These are phyloP conservation scores for Borealophlyctis nickersoniae DNA, from an alignment of 192 early-diverging fungal genomes.

Conservation along the genomic window DNA sequence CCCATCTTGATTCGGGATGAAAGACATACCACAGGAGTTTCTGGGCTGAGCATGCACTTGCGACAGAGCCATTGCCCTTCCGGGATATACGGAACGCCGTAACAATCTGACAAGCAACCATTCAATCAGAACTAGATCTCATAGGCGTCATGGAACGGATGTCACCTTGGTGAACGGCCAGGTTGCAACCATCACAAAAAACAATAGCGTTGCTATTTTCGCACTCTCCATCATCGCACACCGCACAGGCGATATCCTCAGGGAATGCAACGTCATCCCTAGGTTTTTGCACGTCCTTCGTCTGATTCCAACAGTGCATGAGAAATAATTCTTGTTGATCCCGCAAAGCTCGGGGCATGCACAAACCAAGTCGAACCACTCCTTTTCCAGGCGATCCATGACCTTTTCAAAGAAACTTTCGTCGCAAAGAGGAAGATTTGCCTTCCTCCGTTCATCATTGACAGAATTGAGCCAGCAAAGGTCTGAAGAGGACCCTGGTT, in stretches of 20 bases:
- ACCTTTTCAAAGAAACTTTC: slow-evolving; percentile 75
- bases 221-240: slow-evolving; percentile 98
- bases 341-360: neutral
- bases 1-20: neutral
- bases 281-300: slow-evolving; percentile 76
- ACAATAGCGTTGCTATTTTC: slow-evolving; percentile 99
- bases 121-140: too few species aligned
- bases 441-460: slow-evolving; percentile 61
- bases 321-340: neutral
- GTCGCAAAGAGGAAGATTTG: slow-evolving; percentile 49
- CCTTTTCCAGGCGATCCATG: slow-evolving; percentile 91
- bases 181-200: slow-evolving; percentile 98
- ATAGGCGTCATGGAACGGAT: neutral
- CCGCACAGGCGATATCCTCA: slow-evolving; percentile 85
- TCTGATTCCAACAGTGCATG: slow-evolving; percentile 32
- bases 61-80: slow-evolving; percentile 99
- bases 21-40: slow-evolving; percentile 62
- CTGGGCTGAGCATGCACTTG: slow-evolving; percentile 95
- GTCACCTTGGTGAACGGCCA: slow-evolving; percentile 95
- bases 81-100: slow-evolving; percentile 97
- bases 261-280: slow-evolving; percentile 49
- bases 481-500: slow-evolving; percentile 45
- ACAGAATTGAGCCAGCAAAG: slow-evolving; percentile 68
- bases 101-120: slow-evolving; percentile 97
- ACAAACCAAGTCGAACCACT: slow-evolving; percentile 90